Evolutionary conservation across 805 yeast species (phyloP), one percentile per base, ranked within the genome.

Genomic region (Kodamaea kakaduensis): DNA sequence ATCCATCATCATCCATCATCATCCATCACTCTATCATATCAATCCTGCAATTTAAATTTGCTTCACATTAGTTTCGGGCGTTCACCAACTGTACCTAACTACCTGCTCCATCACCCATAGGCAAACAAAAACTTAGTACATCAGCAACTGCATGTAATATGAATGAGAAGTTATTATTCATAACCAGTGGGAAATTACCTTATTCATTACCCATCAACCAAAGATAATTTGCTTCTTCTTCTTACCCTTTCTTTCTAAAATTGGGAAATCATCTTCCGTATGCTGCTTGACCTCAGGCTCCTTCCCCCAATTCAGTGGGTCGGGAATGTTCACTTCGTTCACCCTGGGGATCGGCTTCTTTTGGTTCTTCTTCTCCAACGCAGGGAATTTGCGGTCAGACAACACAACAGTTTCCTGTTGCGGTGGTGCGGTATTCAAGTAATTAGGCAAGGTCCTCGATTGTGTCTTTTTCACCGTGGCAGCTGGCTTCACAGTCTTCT

Each of bases 281-380:
- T 25, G 17, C 29, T 15, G 29, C n/a, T 32, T 32, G 17, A 22
- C 24, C 17, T 14, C 25, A 14, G 29, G 29, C 19, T 26, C 19
- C 19, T 8, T 15, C 3, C 61, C 60, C 71, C 71, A 66, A 8
- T 45, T 42, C 25, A 40, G 40, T 2, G 48, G 45, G 32, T 44
- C 47, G 3, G 41, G 36, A 14, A 41, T 30, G 10, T 38, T 36
- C 2, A 69, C 56, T 6, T 79, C 77, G 31, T 76, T 77, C 3
- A 82, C 84, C 25, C 83, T 67, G 2, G 88, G 85, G 36, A 74
- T 66, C 6, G 42, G 46, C 38, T 48, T 58, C 40, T 59, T 61
- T 3, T 43, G 43, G 12, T n/a, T 9, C 50, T 70, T 73, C 46
- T 67, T 61, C 40, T 56, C 60, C 23, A 73, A 52, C 0, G 75